Base-by-base conservation (phyloP, 2,329 filamentous ascomycete genomes). In the Grosmannia serpens region DNA sequence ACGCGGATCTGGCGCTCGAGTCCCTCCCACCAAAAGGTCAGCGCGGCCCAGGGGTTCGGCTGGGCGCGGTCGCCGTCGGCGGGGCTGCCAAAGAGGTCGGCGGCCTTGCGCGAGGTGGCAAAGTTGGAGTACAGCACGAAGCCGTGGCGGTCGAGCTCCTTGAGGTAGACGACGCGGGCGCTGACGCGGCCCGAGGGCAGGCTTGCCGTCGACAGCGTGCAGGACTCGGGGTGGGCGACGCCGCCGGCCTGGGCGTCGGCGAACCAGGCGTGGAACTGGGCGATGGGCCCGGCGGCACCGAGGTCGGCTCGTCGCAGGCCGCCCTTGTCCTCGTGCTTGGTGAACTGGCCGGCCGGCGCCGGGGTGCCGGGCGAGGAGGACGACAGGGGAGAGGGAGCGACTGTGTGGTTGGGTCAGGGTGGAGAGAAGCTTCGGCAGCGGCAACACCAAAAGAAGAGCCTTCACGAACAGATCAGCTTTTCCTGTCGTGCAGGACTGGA, bases 61-160 rank as follows among this genome's bases (percentile, higher is more conserved):
- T 64, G 41, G 17, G 20, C 15, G 35, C 35, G 8, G 20, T 44
- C 63, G 20, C 31, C 60, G 26, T 24, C 46, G 5, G 46, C 10
- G 27, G 50, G 15, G 20, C 24, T 17, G 9, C 67, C 68, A 26
- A 75, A 78, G 8, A 94, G 74, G 69, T 96, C 89, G 55, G 73
- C 68, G 0, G 85, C 82, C 75, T 86, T 83, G 66, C 79, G 75
- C 60, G 84, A 89, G 0, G 88, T 94, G 61, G 84, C 91, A 76
- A 91, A 92, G 72, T 99, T 99, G 68, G 84, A 88, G 78, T 97
- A 99, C 54, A 99, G 79, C 50, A 97, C 90, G 73, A 95, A 99
- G 20, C 91, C 91, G 6, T 72, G 66, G 57, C 77, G 72, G 71
- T 97, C 91, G 27, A 97, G 83, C 76, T 97, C 94, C 74, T 99